These are phyloP conservation scores for Globisporangium spinosum DNA, from an alignment of 352 stramenopile species.

Conservation along the genomic window DNA sequence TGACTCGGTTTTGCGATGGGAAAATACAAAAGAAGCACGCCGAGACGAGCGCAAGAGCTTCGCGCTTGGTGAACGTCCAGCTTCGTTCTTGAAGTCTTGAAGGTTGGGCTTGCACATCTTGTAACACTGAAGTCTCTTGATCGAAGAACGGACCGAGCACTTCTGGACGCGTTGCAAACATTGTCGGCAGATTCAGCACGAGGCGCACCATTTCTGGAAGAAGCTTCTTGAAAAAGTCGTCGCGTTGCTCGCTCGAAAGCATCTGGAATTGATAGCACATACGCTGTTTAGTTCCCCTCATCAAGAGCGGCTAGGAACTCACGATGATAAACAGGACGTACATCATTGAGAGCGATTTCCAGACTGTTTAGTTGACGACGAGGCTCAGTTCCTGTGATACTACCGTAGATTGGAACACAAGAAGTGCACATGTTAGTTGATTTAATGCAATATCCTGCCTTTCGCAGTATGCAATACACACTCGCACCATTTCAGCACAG, in stretches of 20 bases:
- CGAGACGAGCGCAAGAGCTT: conserved; percentile 44
- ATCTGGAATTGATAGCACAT: conserved; percentile 25
- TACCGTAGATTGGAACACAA: conserved; percentile 14
- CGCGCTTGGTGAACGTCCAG: conserved; percentile 38
- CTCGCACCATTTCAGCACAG: conserved; percentile 42
- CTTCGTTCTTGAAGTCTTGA: conserved; percentile 22
- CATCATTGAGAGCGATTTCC: conserved; percentile 35
- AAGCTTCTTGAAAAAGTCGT: conserved; percentile 37
- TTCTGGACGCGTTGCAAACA: conserved; percentile 35
- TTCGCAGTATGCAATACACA: neutral
- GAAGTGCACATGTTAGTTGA: neutral
- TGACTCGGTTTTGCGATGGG: conserved; percentile 33
- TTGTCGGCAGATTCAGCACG: conserved; percentile 43
- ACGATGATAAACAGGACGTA: conserved; percentile 8
- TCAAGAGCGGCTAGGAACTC: neutral
- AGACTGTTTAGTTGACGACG: conserved; percentile 34
- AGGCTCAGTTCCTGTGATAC: conserved; percentile 27
- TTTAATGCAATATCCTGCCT: neutral
- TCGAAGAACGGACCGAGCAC: conserved; percentile 36
- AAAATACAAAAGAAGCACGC: conserved; percentile 68
- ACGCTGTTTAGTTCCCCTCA: neutral
- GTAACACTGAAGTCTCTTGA: neutral
- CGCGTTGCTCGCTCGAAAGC: conserved; percentile 29
- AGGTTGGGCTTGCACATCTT: neutral
- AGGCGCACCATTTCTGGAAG: conserved; percentile 49